Evolutionary conservation across 129 eudicot species (phyloP).

Genomic region (Logfia minima): DNA sequence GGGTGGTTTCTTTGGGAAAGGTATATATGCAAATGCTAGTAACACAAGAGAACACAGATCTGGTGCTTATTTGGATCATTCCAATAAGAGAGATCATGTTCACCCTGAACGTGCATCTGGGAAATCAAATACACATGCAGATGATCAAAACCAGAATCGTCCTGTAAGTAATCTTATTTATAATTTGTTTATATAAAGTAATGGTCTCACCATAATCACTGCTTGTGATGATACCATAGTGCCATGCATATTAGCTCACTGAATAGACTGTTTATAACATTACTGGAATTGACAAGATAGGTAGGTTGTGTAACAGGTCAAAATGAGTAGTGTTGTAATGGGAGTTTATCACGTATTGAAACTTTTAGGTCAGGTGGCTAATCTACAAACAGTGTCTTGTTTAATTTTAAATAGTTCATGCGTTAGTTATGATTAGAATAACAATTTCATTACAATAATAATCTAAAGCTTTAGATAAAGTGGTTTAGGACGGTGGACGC

Average conservation of each 20-base stretch:
- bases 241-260: not conserved
- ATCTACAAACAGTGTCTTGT: not conserved
- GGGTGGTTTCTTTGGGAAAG: slow-evolving; percentile 65
- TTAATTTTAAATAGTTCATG: not conserved
- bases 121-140: slow-evolving; percentile 41
- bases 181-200: not conserved
- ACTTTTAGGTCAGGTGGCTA: not conserved
- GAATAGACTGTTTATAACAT: not conserved
- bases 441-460: not conserved
- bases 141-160: slow-evolving; percentile 54
- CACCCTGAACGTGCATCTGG: slow-evolving; percentile 51
- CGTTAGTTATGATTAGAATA: not conserved
- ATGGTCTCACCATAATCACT: not conserved
- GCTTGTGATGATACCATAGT: not conserved
- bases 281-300: not conserved
- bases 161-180: slow-evolving; percentile 57
- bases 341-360: not conserved
- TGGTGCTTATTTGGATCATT: slow-evolving; percentile 43
- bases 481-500: not conserved
- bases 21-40: slow-evolving; percentile 36
- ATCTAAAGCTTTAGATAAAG: not conserved
- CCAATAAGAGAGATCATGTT: slow-evolving; percentile 42
- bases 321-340: not conserved
- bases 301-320: not conserved
- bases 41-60: slow-evolving; percentile 61